Percentiles rank a stretch among this genome's conserved stretches.
Evolutionary conservation across 805 yeast species (phyloP).

Genomic region (Barnettozyma salicaria): DNA sequence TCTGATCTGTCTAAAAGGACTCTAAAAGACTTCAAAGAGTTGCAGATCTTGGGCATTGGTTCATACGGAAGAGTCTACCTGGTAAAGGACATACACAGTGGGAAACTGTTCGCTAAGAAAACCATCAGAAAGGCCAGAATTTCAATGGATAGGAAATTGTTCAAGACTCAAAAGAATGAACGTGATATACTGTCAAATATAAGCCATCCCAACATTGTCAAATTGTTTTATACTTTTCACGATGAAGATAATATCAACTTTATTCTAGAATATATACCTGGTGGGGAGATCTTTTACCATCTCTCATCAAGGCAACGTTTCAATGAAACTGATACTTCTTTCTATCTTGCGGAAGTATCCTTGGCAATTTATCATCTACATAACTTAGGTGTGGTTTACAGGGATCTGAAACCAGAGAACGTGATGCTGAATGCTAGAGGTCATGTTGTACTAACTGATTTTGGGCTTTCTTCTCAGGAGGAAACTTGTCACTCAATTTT

Average conservation of each 20-base stretch:
- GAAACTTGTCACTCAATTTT: conserved; percentile 35
- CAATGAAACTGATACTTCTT: conserved; percentile 63
- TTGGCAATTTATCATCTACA: conserved; percentile 75
- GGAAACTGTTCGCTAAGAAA: conserved; percentile 75
- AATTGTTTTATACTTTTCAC: conserved; percentile 77
- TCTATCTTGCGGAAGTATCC: conserved; percentile 75
- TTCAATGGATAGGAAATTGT: conserved; percentile 43
- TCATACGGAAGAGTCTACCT: conserved; percentile 84
- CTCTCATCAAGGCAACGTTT: conserved; percentile 34
- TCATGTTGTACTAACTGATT: conserved; percentile 78
- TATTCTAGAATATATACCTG: conserved; percentile 77
- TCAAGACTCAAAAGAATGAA: conserved; percentile 75
- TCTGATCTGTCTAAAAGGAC: conserved; percentile 14
- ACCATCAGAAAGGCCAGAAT: conserved; percentile 78
- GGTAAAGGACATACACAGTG: conserved; percentile 57
- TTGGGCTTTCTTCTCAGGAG: conserved; percentile 56
- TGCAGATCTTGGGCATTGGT: conserved; percentile 76
- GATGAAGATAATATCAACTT: conserved; percentile 70
- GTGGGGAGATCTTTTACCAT: conserved; percentile 69
- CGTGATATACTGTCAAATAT: conserved; percentile 64
- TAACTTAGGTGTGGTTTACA: conserved; percentile 72
- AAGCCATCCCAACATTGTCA: conserved; percentile 77
- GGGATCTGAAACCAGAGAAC: conserved; percentile 88
- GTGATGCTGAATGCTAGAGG: conserved; percentile 75
- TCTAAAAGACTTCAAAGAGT: conserved; percentile 55